Conservation (phyloP, 2,329 filamentous ascomycete species). For the Fusarium clavum region DNA sequence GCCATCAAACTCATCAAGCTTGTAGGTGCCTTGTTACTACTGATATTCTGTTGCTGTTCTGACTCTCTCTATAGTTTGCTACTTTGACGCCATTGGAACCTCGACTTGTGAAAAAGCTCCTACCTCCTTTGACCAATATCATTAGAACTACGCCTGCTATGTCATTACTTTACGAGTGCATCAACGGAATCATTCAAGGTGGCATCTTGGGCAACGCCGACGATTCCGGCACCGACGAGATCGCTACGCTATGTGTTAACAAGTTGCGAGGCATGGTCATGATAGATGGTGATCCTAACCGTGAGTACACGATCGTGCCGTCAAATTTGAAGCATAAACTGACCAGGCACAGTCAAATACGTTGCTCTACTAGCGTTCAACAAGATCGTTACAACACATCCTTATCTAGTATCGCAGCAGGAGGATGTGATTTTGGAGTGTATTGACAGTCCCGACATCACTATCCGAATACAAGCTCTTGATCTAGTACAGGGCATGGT, state of each 20-base stretch:
- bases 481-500: conserved; percentile 96
- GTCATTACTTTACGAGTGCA: conserved; percentile 98
- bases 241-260: conserved; percentile 89
- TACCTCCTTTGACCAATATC: conserved; percentile 90
- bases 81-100: conserved; percentile 93
- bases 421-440: conserved; percentile 97
- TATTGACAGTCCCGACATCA: conserved; percentile 95
- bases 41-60: background rate
- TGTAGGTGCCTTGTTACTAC: conserved; percentile 57
- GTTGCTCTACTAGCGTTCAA: conserved; percentile 96
- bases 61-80: conserved; percentile 76
- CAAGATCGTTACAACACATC: conserved; percentile 90
- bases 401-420: conserved; percentile 88
- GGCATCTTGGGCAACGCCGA: conserved; percentile 89
- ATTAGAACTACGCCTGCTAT: conserved; percentile 96
- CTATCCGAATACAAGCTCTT: conserved; percentile 91
- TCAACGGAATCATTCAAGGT: conserved; percentile 97
- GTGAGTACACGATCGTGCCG: conserved; percentile 63
- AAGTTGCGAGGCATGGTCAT: conserved; percentile 96
- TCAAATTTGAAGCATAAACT: conserved; percentile 14
- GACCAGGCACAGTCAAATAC: conserved; percentile 80
- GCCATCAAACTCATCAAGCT: conserved; percentile 99
- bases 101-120: conserved; percentile 87
- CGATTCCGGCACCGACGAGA: conserved; percentile 87
- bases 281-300: conserved; percentile 91